Evolutionary conservation across 345 rosid species (phyloP), one percentile per base, ranked within the genome.

Genomic region (Dovyalis caffra): DNA sequence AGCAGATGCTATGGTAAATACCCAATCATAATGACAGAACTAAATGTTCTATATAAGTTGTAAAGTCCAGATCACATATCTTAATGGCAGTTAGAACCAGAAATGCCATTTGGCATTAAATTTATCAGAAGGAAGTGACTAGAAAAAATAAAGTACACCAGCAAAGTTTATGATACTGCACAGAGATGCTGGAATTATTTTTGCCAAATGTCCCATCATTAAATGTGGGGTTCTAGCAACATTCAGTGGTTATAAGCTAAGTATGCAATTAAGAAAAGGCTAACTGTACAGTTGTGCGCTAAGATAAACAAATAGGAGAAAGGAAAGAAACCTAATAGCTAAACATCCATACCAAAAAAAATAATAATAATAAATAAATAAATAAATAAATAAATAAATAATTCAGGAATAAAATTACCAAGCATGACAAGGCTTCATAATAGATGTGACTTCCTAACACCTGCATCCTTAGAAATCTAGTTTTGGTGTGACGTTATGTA

Each of bases 1-100:
- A 68, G 53, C 40, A 75, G 49, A 69, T 64, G 67, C 67, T 65
- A 43, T 9, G 32, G 47, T 53, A 23, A 76, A 77, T 53, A 32
- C 43, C 31, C 64, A 25, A 60, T 20, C 21, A 69, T 5, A 51
- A 56, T 40, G 45, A 77, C 47, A 26, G 43, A 65, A 47, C 21
- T 33, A 71, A 65, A 71, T 9, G 58, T 32, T 60, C 31, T 32
- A 51, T 35, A 45, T 53, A 58, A 29, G 28, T 34, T 40, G 63
- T 21, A 40, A 67, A 26, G 43, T n/a, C 29, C 6, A n/a, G 37
- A 58, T 43, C 35, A 56, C 29, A 5, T 14, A 58, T 65, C 58
- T 68, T 58, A 33, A 75, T 43, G 11, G 34, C 18, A 68, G 28
- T 66, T n/a, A 12, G 33, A 75, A 38, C 28, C 37, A 74, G 66